Conservation (phyloP, 345 rosid genomes). For the Pistacia vera region DNA sequence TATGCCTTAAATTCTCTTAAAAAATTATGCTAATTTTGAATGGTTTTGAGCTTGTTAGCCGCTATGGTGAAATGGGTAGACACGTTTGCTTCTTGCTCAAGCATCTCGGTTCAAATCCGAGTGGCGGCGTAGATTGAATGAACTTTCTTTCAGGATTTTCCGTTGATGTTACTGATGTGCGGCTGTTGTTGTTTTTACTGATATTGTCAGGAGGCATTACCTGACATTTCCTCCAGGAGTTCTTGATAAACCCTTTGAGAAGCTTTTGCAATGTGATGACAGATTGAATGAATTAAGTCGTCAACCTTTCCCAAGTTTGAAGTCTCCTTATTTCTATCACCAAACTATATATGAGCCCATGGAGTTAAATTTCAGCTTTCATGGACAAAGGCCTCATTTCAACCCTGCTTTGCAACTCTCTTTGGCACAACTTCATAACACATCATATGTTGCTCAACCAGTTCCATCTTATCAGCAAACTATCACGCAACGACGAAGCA, state of each 20-base stretch:
- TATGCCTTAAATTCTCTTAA: too few relatives aligned
- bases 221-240: constrained; percentile 43
- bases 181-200: neutral
- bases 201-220: constrained; percentile 51
- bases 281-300: constrained; percentile 31
- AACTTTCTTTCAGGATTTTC: neutral
- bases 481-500: neutral
- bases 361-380: neutral
- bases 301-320: constrained; percentile 36
- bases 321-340: constrained; percentile 24
- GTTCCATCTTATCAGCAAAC: constrained; percentile 1
- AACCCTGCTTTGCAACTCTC: neutral
- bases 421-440: neutral
- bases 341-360: neutral
- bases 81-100: neutral
- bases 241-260: constrained; percentile 48
- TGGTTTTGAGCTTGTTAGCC: neutral
- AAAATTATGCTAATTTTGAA: too few relatives aligned
- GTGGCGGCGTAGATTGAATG: too few relatives aligned
- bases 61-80: too few relatives aligned
- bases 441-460: neutral
- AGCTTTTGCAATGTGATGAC: constrained; percentile 39
- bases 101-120: neutral
- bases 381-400: neutral
- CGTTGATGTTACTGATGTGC: neutral